Evolutionary conservation across 2,329 filamentous ascomycete genomes (phyloP), one percentile per base, ranked within the genome.

Genomic region (Ophiostoma ulmi): DNA sequence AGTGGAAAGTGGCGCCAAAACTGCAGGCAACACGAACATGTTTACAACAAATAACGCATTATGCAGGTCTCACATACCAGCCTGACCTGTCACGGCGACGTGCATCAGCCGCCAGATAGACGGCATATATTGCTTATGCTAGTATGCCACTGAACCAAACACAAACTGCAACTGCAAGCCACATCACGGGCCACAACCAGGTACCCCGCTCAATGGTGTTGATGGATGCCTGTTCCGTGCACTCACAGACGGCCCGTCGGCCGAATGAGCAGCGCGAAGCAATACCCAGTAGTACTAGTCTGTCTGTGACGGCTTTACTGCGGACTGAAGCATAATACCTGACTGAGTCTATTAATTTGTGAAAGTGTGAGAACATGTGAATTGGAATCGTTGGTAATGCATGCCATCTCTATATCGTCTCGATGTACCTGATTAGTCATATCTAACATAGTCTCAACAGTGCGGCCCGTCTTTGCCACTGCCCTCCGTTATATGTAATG

Each of bases 41-140:
- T 55, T 7, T 8, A 7, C 48, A 22, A 55, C 48, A 55, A 26
- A 61, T 63, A 63, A 63, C 58, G 22, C 26, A 63, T 35, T 20
- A 63, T 63, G 58, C 58, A 63, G 26, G 58, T 63, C 58, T 63
- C 26, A 63, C 26, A 52, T 26, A 26, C 52, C 52, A 58, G 58
- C 58, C 58, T 63, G 58, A 63, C 58, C 58, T 26, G 58, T 63
- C 58, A 26, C 14, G 58, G 58, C 58, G 26, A 63, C 58, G 26
- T 63, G 58, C 58, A 63, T 26, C 58, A 17, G 5, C 26, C 22
- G 52, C 22, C 52, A 58, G 22, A 22, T 26, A 35, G 14, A 63
- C 58, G 26, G 52, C 44, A 48, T n/a, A 48, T 20, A n/a, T 48
- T 48, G 44, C 44, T 17, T 20, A 20, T 48, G 44, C 44, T 20